Evolutionary conservation across 805 yeast species (phyloP), one percentile per base, ranked within the genome.

Genomic region (Ogataea neopini): DNA sequence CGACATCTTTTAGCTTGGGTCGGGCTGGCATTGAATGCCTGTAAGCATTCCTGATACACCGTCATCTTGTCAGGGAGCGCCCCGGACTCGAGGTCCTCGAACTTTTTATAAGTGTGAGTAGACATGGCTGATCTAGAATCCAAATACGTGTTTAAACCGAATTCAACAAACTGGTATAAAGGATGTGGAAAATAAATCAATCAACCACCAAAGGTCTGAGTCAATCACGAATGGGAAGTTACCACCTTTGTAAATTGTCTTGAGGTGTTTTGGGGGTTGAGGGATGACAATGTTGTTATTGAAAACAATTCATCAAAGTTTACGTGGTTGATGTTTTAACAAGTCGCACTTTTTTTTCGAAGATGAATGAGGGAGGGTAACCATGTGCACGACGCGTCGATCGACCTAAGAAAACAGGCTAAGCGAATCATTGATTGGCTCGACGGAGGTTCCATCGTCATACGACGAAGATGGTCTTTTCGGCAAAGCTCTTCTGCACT

Each of bases 31-130:
- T 91, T 92, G 78, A 94, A 94, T 51, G 88, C 91, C 57, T 87
- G 87, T 62, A 88, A 74, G 74, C 97, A 91, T 66, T 91, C 96
- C 71, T 94, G 99, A 68, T 86, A 92, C 53, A 94, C 91, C 9
- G 97, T 85, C 98, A 94, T 94, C 71, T 91, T 91, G 71, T 94
- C 98, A 47, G 96, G 95, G 58, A 79, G 68, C 28, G 76, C 72
- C 48, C 84, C 83, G 42, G 85, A 74, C 56, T 78, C 88, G 47
- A 79, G 64, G 64, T 86, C 89, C 63, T 90, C 97, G 69, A 78
- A 81, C 72, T 88, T 87, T 73, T 89, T 90, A 71, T 88, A 89
- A 38, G 86, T 75, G 56, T 75, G 82, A 32, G 96, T 82, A 39
- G 97, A 89, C 97, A 89, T 89, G 39, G 26, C 49, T 44, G 54